Evolutionary conservation across 345 rosid species (phyloP).

Genomic region (Raphanus sativus): DNA sequence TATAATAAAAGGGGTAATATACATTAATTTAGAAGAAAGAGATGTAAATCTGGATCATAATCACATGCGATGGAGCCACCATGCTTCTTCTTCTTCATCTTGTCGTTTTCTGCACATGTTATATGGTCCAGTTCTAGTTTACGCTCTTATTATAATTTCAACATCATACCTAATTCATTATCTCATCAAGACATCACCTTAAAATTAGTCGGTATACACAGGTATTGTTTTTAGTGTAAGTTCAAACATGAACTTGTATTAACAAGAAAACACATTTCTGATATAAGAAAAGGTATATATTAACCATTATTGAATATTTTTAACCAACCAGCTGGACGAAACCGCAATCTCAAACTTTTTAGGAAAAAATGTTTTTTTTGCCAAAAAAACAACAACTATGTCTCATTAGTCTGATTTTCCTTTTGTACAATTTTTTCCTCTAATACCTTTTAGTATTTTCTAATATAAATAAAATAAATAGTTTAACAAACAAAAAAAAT

Average conservation of each 20-base stretch:
- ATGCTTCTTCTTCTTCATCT: slow-evolving; percentile 9
- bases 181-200: slow-evolving; percentile 1
- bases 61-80: slow-evolving; percentile 37
- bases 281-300: background rate
- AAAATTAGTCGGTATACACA: slow-evolving; percentile 7
- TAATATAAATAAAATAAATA: no score
- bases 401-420: no score
- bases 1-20: slow-evolving; percentile 9
- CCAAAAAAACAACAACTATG: no score
- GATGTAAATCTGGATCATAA: slow-evolving; percentile 25
- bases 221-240: background rate
- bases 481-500: no score
- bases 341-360: background rate
- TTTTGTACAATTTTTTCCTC: no score
- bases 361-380: no score
- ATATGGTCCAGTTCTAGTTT: slow-evolving; percentile 3
- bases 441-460: no score
- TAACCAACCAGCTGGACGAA: background rate
- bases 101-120: slow-evolving; percentile 36
- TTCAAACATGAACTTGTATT: background rate
- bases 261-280: background rate
- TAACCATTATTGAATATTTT: background rate
- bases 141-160: slow-evolving; percentile 6
- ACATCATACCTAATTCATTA: slow-evolving; percentile 24
- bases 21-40: background rate